Conservation (phyloP, 2,329 filamentous ascomycete species). For the Epichloe typhina region DNA sequence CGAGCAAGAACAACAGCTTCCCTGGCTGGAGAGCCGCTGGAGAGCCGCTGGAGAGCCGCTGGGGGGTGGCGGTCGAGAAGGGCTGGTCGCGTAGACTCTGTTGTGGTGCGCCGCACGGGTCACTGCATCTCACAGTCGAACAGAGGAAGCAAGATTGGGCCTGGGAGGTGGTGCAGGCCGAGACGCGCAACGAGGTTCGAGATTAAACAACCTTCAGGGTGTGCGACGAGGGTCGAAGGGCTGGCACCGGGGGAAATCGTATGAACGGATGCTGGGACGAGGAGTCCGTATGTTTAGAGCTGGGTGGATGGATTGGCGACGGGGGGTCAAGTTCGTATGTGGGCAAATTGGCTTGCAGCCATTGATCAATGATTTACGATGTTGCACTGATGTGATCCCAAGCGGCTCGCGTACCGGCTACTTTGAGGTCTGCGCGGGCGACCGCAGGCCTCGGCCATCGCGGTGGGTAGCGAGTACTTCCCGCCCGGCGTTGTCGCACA, state of each 20-base stretch:
- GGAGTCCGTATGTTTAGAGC: neutral
- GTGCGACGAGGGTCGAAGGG: conserved; percentile 1
- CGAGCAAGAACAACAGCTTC: neutral
- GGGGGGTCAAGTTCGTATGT: too few relatives aligned
- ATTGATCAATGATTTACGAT: neutral
- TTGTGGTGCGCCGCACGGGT: conserved; percentile 10
- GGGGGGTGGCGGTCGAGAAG: conserved; percentile 3
- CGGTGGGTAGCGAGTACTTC: neutral
- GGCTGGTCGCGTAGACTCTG: conserved; percentile 8
- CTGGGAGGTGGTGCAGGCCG: neutral
- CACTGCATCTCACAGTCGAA: conserved; percentile 12
- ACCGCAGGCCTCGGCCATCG: fast-evolving
- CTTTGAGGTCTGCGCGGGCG: neutral
- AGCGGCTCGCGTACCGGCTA: neutral
- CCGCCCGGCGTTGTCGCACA: neutral
- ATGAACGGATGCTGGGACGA: neutral
- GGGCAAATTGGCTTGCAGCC: too few relatives aligned
- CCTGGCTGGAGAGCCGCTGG: neutral
- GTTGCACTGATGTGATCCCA: neutral
- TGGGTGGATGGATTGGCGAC: neutral
- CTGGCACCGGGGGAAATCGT: neutral
- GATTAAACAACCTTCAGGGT: neutral
- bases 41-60: neutral
- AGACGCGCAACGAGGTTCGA: conserved; percentile 2
- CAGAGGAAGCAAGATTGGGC: neutral